Evolutionary conservation across 108 stramenopile genomes (phyloP).

Genomic region (Cyclostephanos invisitatus): DNA sequence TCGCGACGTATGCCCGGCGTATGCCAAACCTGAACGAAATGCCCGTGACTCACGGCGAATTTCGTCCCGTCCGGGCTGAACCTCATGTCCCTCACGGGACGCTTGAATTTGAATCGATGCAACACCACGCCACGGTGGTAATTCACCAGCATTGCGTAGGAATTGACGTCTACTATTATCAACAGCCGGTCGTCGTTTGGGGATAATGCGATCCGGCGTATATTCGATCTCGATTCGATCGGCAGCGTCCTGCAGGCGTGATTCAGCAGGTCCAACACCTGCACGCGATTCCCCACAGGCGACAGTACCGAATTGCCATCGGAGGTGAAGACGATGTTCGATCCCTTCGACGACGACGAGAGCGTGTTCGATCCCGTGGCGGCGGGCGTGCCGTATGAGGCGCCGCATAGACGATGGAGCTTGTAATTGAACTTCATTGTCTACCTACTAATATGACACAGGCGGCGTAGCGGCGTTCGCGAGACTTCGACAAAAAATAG

Average conservation of each 20-base stretch:
- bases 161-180: slow-evolving; percentile 81
- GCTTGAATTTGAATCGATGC: slow-evolving; percentile 93
- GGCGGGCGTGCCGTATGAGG: slow-evolving; percentile 86
- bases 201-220: slow-evolving; percentile 84
- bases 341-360: slow-evolving; percentile 63
- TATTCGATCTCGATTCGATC: slow-evolving; percentile 89
- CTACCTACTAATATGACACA: no score
- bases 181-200: slow-evolving; percentile 82
- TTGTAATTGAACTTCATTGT: slow-evolving; percentile 94
- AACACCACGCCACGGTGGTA: slow-evolving; percentile 86
- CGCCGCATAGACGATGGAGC: slow-evolving; percentile 92
- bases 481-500: no score
- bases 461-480: no score
- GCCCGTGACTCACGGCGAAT: slow-evolving; percentile 92
- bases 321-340: slow-evolving; percentile 91
- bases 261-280: slow-evolving; percentile 87
- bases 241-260: slow-evolving; percentile 90
- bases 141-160: slow-evolving; percentile 79
- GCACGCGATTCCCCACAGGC: slow-evolving; percentile 93
- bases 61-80: slow-evolving; percentile 90
- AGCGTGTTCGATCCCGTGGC: slow-evolving; percentile 49
- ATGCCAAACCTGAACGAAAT: slow-evolving; percentile 93
- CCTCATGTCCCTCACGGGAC: slow-evolving; percentile 70
- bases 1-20: slow-evolving; percentile 86
- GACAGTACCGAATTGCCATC: slow-evolving; percentile 90